Evolutionary conservation across 257 asterid species (phyloP).

Genomic region (Primulina eburnea): DNA sequence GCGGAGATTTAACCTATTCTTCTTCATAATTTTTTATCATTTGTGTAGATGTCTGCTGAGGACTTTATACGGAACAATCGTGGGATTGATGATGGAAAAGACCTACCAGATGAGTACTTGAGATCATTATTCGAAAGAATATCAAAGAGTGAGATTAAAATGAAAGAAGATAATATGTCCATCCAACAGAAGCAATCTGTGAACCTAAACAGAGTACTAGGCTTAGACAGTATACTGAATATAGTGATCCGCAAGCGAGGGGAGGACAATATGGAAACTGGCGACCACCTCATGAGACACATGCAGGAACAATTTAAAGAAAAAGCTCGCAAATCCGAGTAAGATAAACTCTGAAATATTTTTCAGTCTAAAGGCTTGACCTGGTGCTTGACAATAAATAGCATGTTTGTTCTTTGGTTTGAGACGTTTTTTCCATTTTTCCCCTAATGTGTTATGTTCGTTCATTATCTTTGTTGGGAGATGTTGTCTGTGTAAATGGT

Average conservation of each 20-base stretch:
- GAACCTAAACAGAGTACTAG: conserved; percentile 72
- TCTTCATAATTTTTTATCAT: conserved; percentile 19
- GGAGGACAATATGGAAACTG: conserved; percentile 74
- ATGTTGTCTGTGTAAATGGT: conserved; percentile 12
- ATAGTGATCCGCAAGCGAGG: conserved; percentile 90
- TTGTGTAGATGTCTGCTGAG: conserved; percentile 85
- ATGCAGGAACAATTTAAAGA: conserved; percentile 99
- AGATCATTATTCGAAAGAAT: conserved; percentile 87
- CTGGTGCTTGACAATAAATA: conserved; percentile 15
- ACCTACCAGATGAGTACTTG: conserved; percentile 89
- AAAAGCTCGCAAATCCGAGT: conserved; percentile 99
- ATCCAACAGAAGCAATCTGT: conserved; percentile 84
- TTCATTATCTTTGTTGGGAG: conserved; percentile 7
- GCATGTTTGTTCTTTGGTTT: conserved; percentile 18
- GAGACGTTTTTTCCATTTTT: conserved; percentile 2
- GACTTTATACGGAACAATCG: conserved; percentile 95
- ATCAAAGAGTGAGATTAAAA: conserved; percentile 90
- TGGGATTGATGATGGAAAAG: conserved; percentile 97
- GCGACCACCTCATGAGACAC: conserved; percentile 91
- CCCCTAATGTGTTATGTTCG: conserved; percentile 13
- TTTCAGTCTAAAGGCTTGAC: conserved; percentile 20
- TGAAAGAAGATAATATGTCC: conserved; percentile 92
- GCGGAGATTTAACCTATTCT: conserved; percentile 11
- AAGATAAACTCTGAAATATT: conserved; percentile 41
- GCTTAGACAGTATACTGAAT: conserved; percentile 83